These are phyloP conservation scores for Strobilomyces confusus DNA, from an alignment of 768 basidiomycete species.

Conservation along the genomic window DNA sequence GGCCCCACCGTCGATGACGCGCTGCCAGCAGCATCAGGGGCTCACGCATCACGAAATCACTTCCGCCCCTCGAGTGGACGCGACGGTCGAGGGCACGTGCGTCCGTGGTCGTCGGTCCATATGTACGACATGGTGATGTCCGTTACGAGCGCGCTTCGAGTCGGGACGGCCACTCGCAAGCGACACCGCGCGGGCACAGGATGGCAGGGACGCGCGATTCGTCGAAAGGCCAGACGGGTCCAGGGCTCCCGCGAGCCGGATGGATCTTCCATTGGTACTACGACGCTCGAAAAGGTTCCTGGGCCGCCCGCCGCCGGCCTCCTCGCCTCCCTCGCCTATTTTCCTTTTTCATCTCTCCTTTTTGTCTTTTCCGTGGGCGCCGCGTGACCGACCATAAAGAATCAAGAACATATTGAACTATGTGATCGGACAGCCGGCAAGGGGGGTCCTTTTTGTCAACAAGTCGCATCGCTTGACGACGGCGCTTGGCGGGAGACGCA, in stretches of 20 bases:
- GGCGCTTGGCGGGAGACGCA: neutral
- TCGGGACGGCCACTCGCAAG: too few relatives aligned
- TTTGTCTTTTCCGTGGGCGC: constrained; percentile 5
- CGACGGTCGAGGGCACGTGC: neutral
- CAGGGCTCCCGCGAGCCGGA: neutral
- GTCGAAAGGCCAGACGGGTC: neutral
- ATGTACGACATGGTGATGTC: neutral
- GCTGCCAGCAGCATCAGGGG: too few relatives aligned
- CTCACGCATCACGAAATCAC: neutral
- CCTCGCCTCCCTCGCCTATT: too few relatives aligned
- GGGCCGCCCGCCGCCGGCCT: neutral
- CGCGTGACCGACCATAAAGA: neutral
- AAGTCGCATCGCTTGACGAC: neutral
- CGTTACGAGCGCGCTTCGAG: too few relatives aligned
- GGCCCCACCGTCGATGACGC: too few relatives aligned
- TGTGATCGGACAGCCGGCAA: neutral
- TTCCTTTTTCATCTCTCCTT: neutral
- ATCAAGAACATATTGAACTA: too few relatives aligned
- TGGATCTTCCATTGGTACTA: neutral
- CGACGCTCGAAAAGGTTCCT: neutral
- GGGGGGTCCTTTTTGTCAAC: neutral
- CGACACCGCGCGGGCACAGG: too few relatives aligned
- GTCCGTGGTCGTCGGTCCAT: neutral
- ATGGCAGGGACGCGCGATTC: too few relatives aligned
- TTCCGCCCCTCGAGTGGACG: neutral